These are phyloP conservation scores for Phialocephala subalpina DNA, from an alignment of 2,329 filamentous ascomycete species.

Conservation along the genomic window DNA sequence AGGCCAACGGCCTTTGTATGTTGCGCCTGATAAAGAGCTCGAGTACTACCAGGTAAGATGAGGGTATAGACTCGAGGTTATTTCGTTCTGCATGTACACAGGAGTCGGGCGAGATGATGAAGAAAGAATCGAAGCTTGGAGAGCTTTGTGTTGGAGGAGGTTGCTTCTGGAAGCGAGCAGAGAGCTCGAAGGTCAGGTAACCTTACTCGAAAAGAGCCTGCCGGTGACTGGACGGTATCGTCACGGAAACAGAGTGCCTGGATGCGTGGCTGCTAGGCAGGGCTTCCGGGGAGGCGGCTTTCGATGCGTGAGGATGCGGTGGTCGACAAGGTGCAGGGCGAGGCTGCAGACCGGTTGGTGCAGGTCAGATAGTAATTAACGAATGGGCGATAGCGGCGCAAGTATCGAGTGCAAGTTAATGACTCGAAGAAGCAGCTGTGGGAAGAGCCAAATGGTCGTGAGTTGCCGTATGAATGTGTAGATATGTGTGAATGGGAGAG, in stretches of 20 bases:
- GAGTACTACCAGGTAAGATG: conserved; percentile 45
- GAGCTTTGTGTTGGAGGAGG: conserved; percentile 16
- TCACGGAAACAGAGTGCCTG: conserved; percentile 30
- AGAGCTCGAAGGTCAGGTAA: conserved; percentile 18
- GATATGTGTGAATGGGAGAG: conserved; percentile 4
- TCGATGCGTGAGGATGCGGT: conserved; percentile 12
- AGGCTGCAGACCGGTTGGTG: conserved; percentile 27
- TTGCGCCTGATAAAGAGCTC: conserved; percentile 20
- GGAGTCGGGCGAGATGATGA: conserved; percentile 4
- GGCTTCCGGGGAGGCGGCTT: conserved; percentile 33
- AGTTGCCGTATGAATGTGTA: conserved; percentile 6
- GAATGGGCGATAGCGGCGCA: conserved; percentile 26
- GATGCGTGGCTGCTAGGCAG: conserved; percentile 34
- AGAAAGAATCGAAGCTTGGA: conserved; percentile 18
- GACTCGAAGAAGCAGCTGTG: conserved; percentile 32
- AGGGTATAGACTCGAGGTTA: conserved; percentile 44
- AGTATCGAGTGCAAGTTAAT: conserved; percentile 39
- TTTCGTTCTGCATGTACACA: conserved; percentile 48
- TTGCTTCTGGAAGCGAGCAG: conserved; percentile 22
- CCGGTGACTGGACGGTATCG: conserved; percentile 17
- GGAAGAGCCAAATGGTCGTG: conserved; percentile 13
- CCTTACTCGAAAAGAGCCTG: conserved; percentile 10
- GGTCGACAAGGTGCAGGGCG: conserved; percentile 25
- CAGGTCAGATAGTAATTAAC: conserved; percentile 17
- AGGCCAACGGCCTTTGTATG: conserved; percentile 25